A percentile compares a stretch with the other conserved stretches of the same genome.
phyloP scores from a whole-genome alignment of 2,329 filamentous ascomycete species.

The Ilyonectria sp. region DNA sequence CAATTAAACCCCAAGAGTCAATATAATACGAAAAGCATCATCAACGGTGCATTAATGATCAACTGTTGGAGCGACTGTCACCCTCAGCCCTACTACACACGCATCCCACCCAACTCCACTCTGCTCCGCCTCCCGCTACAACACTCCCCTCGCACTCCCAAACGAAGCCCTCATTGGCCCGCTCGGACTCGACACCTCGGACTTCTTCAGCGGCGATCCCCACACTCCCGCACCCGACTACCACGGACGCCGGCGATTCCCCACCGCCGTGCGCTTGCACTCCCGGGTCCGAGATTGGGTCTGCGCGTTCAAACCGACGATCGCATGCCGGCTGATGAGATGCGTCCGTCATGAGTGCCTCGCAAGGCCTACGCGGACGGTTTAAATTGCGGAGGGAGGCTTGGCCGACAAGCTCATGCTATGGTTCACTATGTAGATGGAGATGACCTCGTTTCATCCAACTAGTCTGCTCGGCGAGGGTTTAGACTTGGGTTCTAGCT shows the following conservation, averaged over 20 bases:
- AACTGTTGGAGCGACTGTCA: not conserved
- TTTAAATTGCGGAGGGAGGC: not conserved
- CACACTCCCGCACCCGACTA: not conserved
- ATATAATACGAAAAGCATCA: not conserved
- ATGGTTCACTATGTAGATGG: not conserved
- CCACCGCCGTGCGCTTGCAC: constrained; percentile 22
- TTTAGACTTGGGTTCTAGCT: not conserved
- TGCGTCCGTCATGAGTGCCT: not conserved
- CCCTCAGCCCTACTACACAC: constrained; percentile 13
- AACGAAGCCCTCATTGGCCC: constrained; percentile 33
- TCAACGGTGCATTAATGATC: not conserved
- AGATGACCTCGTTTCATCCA: not conserved
- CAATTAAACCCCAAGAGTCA: not conserved
- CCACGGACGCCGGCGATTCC: not conserved
- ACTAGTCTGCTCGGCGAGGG: no score
- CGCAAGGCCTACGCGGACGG: not conserved
- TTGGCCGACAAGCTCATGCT: not conserved
- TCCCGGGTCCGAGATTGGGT: constrained; percentile 34
- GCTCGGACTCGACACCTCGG: constrained; percentile 40
- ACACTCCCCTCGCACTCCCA: not conserved
- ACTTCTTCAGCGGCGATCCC: constrained; percentile 12
- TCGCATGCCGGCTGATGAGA: not conserved
- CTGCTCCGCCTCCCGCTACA: not conserved
- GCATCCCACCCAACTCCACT: not conserved
- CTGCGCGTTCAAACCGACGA: no score